Percentiles rank a stretch among this genome's conserved stretches.
These are phyloP conservation scores for Staphylotrichum tortipilum DNA, from an alignment of 495 filamentous ascomycete species.

Conservation along the genomic window DNA sequence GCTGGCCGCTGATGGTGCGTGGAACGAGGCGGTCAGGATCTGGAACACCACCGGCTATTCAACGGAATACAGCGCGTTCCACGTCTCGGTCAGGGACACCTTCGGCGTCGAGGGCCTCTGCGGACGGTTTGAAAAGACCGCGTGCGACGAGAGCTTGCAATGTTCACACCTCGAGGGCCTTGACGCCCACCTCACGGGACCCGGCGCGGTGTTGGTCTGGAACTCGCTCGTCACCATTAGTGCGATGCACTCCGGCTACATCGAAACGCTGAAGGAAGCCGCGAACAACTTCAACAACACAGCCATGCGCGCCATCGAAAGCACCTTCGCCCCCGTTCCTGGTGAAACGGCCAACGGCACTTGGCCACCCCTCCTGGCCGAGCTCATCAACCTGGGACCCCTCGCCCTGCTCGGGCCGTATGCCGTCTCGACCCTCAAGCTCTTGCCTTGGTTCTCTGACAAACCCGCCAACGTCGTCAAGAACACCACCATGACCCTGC, in stretches of 20 bases:
- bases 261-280: not conserved
- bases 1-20: conserved; percentile 19
- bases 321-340: conserved; percentile 26
- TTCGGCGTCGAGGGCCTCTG: not conserved
- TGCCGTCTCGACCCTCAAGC: conserved; percentile 13
- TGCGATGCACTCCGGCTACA: conserved; percentile 10
- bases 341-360: conserved; percentile 9
- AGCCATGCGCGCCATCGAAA: conserved; percentile 11
- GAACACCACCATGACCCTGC: conserved; percentile 8
- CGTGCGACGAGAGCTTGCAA: not conserved
- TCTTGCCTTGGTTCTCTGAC: not conserved
- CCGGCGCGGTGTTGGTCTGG: conserved; percentile 24
- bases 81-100: conserved; percentile 60
- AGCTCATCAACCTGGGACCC: conserved; percentile 20
- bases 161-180: not conserved
- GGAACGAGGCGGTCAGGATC: conserved; percentile 14
- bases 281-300: too few species aligned
- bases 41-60: not conserved
- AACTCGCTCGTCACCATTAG: conserved; percentile 25
- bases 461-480: conserved; percentile 6
- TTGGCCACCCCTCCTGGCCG: conserved; percentile 22
- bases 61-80: conserved; percentile 43
- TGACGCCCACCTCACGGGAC: conserved; percentile 10
- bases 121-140: not conserved
- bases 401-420: conserved; percentile 15